Percentiles rank a stretch among this genome's conserved stretches.
These are phyloP conservation scores for Isatis tinctoria DNA, from an alignment of 345 rosid species.

Conservation along the genomic window DNA sequence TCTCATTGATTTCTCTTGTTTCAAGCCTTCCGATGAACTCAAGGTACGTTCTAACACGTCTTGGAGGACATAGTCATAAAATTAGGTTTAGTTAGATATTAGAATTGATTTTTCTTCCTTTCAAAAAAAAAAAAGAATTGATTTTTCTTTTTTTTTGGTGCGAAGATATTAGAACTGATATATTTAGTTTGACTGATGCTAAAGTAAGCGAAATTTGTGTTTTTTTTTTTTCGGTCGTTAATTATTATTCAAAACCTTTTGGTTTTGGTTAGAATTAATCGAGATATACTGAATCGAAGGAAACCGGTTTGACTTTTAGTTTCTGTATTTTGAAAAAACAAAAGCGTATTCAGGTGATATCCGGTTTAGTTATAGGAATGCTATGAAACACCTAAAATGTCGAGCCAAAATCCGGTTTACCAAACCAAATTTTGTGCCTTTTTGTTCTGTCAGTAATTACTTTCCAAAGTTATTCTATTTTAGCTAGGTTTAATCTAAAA, in stretches of 20 bases:
- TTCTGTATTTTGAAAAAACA: not conserved
- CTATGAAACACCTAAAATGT: not conserved
- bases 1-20: slow-evolving; percentile 83
- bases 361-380: not conserved
- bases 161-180: not conserved
- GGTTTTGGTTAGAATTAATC: not conserved
- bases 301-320: not conserved
- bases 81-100: not conserved
- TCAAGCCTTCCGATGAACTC: slow-evolving; percentile 66
- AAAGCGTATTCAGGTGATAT: no score
- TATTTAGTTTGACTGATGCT: not conserved
- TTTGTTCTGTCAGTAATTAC: not conserved
- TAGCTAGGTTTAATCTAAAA: not conserved
- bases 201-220: not conserved
- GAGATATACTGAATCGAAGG: not conserved
- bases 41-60: slow-evolving; percentile 45
- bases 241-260: not conserved
- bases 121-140: no score
- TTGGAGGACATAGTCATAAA: not conserved
- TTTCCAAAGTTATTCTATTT: not conserved
- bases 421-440: not conserved
- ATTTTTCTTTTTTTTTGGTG: no score
- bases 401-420: not conserved
- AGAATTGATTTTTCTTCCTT: no score
- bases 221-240: not conserved